A percentile compares a stretch with the other conserved stretches of the same genome.
These are phyloP conservation scores for Falciphora oryzae DNA, from an alignment of 2,329 filamentous ascomycete genomes.

Conservation along the genomic window DNA sequence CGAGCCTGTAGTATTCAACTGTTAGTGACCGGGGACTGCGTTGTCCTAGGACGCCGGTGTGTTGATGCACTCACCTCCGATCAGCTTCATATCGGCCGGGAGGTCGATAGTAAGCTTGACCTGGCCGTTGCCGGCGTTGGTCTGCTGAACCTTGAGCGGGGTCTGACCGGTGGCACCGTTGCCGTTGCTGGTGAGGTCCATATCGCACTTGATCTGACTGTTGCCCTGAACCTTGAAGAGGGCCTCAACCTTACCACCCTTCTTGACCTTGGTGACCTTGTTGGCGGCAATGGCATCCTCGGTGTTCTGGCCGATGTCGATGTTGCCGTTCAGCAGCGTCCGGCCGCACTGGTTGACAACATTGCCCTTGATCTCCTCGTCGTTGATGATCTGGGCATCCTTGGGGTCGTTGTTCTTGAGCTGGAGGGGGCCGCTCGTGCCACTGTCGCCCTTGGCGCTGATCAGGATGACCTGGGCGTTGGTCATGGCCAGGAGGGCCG, in stretches of 20 bases:
- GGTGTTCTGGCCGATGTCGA: constrained; percentile 53
- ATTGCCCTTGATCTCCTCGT: constrained; percentile 44
- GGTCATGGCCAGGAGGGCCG: constrained; percentile 11
- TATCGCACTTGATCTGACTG: constrained; percentile 48
- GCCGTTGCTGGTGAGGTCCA: constrained; percentile 41
- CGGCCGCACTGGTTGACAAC: constrained; percentile 54
- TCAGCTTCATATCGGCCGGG: constrained; percentile 42
- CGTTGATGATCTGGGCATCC: constrained; percentile 55
- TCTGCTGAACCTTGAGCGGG: constrained; percentile 16
- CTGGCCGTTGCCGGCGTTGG: constrained; percentile 25
- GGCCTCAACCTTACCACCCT: constrained; percentile 37
- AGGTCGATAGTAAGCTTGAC: constrained; percentile 51
- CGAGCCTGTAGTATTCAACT: constrained; percentile 29
- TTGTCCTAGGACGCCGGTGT: not conserved
- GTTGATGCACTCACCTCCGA: constrained; percentile 36
- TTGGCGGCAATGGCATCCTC: constrained; percentile 41
- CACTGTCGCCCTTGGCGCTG: constrained; percentile 12
- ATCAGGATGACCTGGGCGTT: constrained; percentile 13
- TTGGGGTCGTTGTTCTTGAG: constrained; percentile 46
- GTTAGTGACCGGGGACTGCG: not conserved
- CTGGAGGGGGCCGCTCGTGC: constrained; percentile 9
- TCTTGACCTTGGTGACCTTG: constrained; percentile 42
- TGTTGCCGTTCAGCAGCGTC: constrained; percentile 54
- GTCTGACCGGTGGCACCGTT: constrained; percentile 39
- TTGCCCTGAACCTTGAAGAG: constrained; percentile 45